Evolutionary conservation across 768 basidiomycete genomes (phyloP).

Genomic region (Nevesoporus exiguus): DNA sequence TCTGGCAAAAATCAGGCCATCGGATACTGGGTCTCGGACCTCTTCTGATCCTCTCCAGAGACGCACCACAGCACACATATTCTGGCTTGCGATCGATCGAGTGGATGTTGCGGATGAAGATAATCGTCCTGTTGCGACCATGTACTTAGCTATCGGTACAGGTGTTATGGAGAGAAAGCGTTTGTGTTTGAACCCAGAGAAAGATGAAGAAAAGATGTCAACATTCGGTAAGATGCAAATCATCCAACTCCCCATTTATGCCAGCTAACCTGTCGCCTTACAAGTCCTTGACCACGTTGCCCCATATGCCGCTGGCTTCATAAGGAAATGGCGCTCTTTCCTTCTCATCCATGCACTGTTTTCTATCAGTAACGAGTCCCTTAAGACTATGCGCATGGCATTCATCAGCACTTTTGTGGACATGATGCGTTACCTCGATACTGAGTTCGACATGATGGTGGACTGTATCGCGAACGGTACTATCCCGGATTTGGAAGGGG

Average conservation of each 20-base stretch:
- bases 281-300: neutral
- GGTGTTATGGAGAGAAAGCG: neutral
- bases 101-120: neutral
- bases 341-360: slow-evolving; percentile 13
- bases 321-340: slow-evolving; percentile 11
- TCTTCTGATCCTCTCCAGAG: neutral
- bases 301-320: slow-evolving; percentile 2
- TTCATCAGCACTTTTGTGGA: neutral
- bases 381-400: slow-evolving; percentile 1
- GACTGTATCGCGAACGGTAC: neutral
- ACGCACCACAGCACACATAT: slow-evolving; percentile 3
- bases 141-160: neutral
- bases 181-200: neutral
- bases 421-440: neutral
- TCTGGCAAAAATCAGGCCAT: neutral
- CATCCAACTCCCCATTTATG: neutral
- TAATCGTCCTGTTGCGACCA: neutral
- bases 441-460: neutral
- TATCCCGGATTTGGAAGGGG: neutral
- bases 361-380: neutral
- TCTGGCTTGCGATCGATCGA: neutral
- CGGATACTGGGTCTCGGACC: neutral
- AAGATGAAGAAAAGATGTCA: slow-evolving; percentile 9
- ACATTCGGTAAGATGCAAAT: slow-evolving; percentile 4
- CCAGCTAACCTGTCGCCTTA: neutral